phyloP scores from a whole-genome alignment of 108 stramenopile genomes.

The Stephanodiscus minutulus region DNA sequence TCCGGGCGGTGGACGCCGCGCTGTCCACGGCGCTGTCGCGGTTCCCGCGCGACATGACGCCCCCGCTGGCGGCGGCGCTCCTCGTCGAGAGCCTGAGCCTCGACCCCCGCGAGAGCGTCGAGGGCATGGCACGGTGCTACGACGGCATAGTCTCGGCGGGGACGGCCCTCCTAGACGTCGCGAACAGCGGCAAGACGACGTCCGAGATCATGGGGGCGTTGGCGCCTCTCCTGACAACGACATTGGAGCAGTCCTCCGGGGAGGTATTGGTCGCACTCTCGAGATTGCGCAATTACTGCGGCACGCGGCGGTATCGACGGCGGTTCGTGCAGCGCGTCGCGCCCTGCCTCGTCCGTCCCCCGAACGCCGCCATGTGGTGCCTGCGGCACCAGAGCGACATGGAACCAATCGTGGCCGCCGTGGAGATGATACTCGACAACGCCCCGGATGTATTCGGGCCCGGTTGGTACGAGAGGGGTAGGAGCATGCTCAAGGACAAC shows the following conservation, averaged over 20 bases:
- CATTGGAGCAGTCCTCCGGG: constrained; percentile 79
- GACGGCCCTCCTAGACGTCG: constrained; percentile 69
- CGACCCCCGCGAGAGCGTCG: constrained; percentile 71
- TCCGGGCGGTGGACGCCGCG: constrained; percentile 25
- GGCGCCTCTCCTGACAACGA: constrained; percentile 79
- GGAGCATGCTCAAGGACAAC: constrained; percentile 71
- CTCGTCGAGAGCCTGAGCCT: constrained; percentile 72
- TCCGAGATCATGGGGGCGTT: constrained; percentile 71
- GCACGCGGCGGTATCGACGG: constrained; percentile 79
- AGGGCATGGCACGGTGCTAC: constrained; percentile 89
- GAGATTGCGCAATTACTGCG: constrained; percentile 69
- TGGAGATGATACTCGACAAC: constrained; percentile 83
- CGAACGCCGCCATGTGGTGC: constrained; percentile 80
- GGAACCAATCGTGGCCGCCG: constrained; percentile 80
- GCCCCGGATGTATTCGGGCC: constrained; percentile 70
- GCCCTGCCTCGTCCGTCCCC: constrained; percentile 78
- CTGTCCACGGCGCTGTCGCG: constrained; percentile 41
- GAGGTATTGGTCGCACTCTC: constrained; percentile 69
- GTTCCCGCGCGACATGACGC: constrained; percentile 63
- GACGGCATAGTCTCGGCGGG: constrained; percentile 88
- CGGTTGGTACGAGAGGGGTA: constrained; percentile 85
- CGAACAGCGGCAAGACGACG: constrained; percentile 27
- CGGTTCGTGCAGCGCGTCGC: constrained; percentile 88
- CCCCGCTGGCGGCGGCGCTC: constrained; percentile 63
- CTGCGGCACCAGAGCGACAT: constrained; percentile 88